Percentiles rank a stretch among this genome's conserved stretches.
Conservation (phyloP, 495 filamentous ascomycete species). For the Penicillium egyptiacum region DNA sequence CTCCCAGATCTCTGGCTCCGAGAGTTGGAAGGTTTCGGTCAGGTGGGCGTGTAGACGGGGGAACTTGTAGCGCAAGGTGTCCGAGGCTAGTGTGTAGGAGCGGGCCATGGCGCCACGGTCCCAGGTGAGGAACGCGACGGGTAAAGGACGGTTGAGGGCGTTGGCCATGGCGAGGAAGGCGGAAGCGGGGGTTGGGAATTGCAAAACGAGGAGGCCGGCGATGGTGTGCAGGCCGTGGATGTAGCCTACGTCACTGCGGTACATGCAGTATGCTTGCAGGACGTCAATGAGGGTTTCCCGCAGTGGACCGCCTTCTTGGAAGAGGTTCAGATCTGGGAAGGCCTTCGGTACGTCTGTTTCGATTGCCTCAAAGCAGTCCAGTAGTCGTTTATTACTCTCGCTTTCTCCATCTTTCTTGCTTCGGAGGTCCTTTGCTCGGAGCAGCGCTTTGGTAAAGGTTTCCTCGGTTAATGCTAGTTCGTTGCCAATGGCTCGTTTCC, state of each 20-base stretch:
- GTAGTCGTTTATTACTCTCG: conserved; percentile 50
- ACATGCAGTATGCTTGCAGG: conserved; percentile 87
- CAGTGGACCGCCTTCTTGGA: conserved; percentile 74
- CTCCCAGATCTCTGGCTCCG: conserved; percentile 53
- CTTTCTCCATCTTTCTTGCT: conserved; percentile 44
- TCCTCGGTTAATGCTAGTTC: conserved; percentile 74
- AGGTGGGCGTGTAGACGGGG: conserved; percentile 71
- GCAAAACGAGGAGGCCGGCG: conserved; percentile 81
- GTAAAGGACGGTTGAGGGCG: conserved; percentile 81
- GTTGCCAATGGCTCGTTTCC: conserved; percentile 85
- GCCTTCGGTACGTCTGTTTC: conserved; percentile 66
- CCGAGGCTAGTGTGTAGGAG: conserved; percentile 69
- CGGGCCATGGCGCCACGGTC: conserved; percentile 71
- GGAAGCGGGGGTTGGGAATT: conserved; percentile 66
- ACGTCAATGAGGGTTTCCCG: conserved; percentile 76
- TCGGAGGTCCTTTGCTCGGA: conserved; percentile 68
- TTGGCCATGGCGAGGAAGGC: conserved; percentile 88
- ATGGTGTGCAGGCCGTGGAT: conserved; percentile 83
- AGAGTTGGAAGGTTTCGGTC: conserved; percentile 44
- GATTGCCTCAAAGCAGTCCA: conserved; percentile 69
- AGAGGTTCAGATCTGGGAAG: conserved; percentile 82
- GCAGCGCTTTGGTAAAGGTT: conserved; percentile 76
- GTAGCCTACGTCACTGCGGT: conserved; percentile 91
- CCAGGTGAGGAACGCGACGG: conserved; percentile 80
- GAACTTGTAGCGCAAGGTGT: conserved; percentile 70